A percentile compares a stretch with the other conserved stretches of the same genome.
These are phyloP conservation scores for Auriculariales sp. DNA, from an alignment of 768 basidiomycete species.

Conservation along the genomic window DNA sequence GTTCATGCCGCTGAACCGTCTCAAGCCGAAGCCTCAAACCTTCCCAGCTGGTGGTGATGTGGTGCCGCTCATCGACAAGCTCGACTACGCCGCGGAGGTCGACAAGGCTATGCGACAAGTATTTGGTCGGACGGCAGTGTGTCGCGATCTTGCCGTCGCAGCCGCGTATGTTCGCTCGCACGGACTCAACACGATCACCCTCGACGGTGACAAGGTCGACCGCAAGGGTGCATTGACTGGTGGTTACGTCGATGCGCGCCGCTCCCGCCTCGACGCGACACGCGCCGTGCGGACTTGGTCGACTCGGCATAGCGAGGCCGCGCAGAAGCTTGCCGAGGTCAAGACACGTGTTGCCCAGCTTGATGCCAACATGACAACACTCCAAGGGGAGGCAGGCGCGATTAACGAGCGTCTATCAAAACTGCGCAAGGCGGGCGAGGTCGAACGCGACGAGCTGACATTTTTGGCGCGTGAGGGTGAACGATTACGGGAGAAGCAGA, in stretches of 20 bases:
- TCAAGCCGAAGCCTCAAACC: constrained; percentile 63
- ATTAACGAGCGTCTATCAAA: constrained; percentile 44
- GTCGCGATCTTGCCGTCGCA: constrained; percentile 80
- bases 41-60: constrained; percentile 57
- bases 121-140: constrained; percentile 94
- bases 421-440: constrained; percentile 47
- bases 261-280: constrained; percentile 82
- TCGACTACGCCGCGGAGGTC: constrained; percentile 56
- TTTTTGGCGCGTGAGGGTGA: constrained; percentile 56
- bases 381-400: constrained; percentile 61
- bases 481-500: constrained; percentile 41
- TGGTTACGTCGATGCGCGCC: constrained; percentile 84
- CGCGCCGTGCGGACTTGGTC: constrained; percentile 65
- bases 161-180: constrained; percentile 91
- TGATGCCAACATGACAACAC: constrained; percentile 76
- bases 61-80: constrained; percentile 69
- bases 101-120: constrained; percentile 89
- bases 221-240: constrained; percentile 92
- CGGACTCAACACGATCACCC: constrained; percentile 90
- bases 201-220: constrained; percentile 96
- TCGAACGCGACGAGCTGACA: constrained; percentile 45
- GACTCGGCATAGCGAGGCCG: constrained; percentile 50
- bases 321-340: constrained; percentile 53
- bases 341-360: constrained; percentile 50
- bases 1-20: constrained; percentile 94